Conservation (phyloP, 2,329 filamentous ascomycete species). For the Periconia sp. region DNA sequence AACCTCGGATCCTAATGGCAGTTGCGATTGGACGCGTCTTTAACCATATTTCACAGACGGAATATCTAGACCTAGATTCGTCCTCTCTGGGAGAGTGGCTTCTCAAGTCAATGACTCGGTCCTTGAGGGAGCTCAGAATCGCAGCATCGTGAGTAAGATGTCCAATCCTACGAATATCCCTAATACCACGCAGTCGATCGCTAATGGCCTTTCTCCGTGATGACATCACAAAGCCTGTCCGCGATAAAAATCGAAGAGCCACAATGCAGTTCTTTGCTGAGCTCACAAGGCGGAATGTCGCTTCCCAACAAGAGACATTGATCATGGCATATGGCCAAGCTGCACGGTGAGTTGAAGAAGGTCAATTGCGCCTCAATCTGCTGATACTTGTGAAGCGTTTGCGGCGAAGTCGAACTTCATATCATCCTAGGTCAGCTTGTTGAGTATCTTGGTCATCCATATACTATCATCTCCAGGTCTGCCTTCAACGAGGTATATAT, state of each 20-base stretch:
- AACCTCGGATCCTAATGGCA: slow-evolving; percentile 39
- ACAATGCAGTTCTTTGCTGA: slow-evolving; percentile 74
- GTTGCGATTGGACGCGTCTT: slow-evolving; percentile 68
- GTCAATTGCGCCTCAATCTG: not conserved
- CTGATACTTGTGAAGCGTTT: slow-evolving; percentile 56
- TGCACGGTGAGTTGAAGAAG: slow-evolving; percentile 62
- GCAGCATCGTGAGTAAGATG: slow-evolving; percentile 67
- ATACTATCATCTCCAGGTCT: slow-evolving; percentile 77
- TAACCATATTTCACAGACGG: slow-evolving; percentile 66
- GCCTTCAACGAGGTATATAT: slow-evolving; percentile 77
- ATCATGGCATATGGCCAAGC: slow-evolving; percentile 87
- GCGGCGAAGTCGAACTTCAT: slow-evolving; percentile 82
- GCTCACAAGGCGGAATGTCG: slow-evolving; percentile 71
- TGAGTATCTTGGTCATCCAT: slow-evolving; percentile 84
- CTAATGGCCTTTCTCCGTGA: slow-evolving; percentile 69
- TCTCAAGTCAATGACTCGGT: slow-evolving; percentile 80
- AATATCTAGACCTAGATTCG: slow-evolving; percentile 69
- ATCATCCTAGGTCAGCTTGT: slow-evolving; percentile 83
- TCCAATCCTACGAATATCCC: not conserved
- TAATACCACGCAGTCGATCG: slow-evolving; percentile 58
- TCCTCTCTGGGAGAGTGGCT: slow-evolving; percentile 75
- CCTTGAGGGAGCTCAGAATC: slow-evolving; percentile 82
- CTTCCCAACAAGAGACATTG: slow-evolving; percentile 78
- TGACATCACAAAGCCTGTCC: slow-evolving; percentile 54
- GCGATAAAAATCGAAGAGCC: slow-evolving; percentile 70